Base-by-base conservation (phyloP, 768 basidiomycete species). In the Boletus edulis region DNA sequence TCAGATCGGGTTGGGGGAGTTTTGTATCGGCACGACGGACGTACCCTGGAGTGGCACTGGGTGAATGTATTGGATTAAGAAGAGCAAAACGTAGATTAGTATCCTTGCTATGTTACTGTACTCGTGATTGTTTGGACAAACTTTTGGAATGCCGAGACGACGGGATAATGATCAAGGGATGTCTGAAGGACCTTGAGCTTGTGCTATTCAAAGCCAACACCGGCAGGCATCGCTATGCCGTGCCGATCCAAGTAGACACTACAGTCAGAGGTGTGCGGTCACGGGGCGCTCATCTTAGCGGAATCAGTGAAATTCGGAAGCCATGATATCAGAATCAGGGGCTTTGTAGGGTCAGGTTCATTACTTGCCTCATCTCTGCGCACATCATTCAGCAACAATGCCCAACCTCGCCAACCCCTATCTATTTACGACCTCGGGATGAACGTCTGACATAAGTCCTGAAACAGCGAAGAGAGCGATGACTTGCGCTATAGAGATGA, bases 1-100 rank as follows among this genome's bases (percentile, higher is more conserved):
- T 41, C 40, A 64, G 69, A 10, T 72, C 67, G 61, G 62, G 63
- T 32, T 75, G 74, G 49, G 76, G 7, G 70, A 72, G 37, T 70
- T 62, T 46, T 72, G 66, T 46, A 64, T 71, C 18, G 69, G 65
- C 0, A 59, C 57, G 31, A 42, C 31, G 54, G 63, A 67, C 15
- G 58, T 69, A 32, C 38, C 60, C 48, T 63, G 56, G 47, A 55
- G 43, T 5, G 42, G 55, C 9, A 54, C 46, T 8, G 44, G 46
- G 38, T 62, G 52, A 62, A 3, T 6, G 32, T n/a, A 31, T 18
- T 46, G 37, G 17, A 22, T 13, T 9, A 15, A 17, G 46, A 37
- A 7, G 15, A 32, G 12, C 2, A 34, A 34, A 11, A 47, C 8
- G 11, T 48, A 24, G 20, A 15, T 15, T 38, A 49, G 37, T 14